Evolutionary conservation across 495 filamentous ascomycete species (phyloP).

Genomic region (Hypoxylon perforatum): DNA sequence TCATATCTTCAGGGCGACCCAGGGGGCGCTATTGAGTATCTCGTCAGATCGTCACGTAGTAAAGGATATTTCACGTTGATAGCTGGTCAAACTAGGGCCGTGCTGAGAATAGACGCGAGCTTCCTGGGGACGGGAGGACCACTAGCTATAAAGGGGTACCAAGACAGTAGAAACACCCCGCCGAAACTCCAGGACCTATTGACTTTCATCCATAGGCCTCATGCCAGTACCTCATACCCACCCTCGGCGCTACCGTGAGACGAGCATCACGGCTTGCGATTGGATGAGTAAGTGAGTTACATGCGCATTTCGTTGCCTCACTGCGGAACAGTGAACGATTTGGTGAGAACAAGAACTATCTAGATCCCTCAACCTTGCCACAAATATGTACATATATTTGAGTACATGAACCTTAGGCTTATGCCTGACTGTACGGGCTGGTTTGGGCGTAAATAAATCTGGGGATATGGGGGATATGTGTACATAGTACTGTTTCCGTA

Average conservation of each 20-base stretch:
- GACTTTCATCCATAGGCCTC: too few relatives aligned
- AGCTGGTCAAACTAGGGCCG: neutral
- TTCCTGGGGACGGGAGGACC: neutral
- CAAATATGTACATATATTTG: neutral
- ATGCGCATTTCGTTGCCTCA: conserved; percentile 30
- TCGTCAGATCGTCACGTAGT: neutral
- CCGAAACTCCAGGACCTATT: conserved; percentile 3
- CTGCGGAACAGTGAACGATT: neutral
- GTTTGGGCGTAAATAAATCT: neutral
- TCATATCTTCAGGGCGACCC: neutral
- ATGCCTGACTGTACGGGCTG: too few relatives aligned
- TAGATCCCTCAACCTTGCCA: neutral
- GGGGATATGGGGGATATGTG: neutral
- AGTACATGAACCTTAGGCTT: neutral
- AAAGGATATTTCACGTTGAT: neutral
- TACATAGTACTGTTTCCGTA: neutral
- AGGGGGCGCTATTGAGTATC: conserved; percentile 6
- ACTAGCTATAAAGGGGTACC: conserved; percentile 7
- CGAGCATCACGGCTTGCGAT: conserved; percentile 9
- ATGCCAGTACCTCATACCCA: conserved; percentile 4
- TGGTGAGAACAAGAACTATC: neutral
- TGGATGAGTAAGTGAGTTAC: conserved; percentile 23
- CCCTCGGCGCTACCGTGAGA: conserved; percentile 22
- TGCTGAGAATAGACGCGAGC: neutral
- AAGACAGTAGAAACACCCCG: conserved; percentile 7